These are phyloP conservation scores for Ascochyta rabiei DNA, from an alignment of 2,329 filamentous ascomycete species.

Conservation along the genomic window DNA sequence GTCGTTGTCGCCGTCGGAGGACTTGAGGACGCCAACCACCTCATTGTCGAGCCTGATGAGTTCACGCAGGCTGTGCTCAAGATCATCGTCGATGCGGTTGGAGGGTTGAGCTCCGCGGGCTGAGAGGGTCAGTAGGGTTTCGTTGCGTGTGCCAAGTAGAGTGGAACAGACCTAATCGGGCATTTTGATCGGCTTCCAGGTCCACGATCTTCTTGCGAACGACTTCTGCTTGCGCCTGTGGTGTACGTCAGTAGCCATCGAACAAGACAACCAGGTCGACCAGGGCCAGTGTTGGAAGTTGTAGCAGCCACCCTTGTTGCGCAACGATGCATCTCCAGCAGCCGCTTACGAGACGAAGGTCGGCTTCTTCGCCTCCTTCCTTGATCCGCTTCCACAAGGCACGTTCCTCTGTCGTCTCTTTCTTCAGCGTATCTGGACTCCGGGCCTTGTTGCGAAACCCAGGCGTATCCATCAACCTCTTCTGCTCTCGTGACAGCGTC, in stretches of 20 bases:
- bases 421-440: background rate
- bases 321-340: background rate
- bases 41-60: slow-evolving; percentile 57
- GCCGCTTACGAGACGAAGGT: background rate
- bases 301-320: background rate
- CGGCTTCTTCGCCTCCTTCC: background rate
- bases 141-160: background rate
- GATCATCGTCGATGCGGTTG: slow-evolving; percentile 51
- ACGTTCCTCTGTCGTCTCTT: background rate
- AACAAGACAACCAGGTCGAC: background rate
- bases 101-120: slow-evolving; percentile 45
- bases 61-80: slow-evolving; percentile 55
- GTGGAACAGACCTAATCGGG: slow-evolving; percentile 32
- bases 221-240: slow-evolving; percentile 39
- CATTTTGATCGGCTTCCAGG: slow-evolving; percentile 36
- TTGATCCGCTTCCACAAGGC: background rate
- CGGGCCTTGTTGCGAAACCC: background rate
- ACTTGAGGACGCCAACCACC: slow-evolving; percentile 51
- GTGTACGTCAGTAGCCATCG: background rate
- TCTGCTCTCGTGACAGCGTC: background rate
- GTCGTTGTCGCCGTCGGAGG: slow-evolving; percentile 50
- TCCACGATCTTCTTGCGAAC: slow-evolving; percentile 42
- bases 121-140: slow-evolving; percentile 20
- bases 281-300: background rate
- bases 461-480: background rate